Conservation (phyloP, 179 eudicot genomes). For the Drosera spatulata region DNA sequence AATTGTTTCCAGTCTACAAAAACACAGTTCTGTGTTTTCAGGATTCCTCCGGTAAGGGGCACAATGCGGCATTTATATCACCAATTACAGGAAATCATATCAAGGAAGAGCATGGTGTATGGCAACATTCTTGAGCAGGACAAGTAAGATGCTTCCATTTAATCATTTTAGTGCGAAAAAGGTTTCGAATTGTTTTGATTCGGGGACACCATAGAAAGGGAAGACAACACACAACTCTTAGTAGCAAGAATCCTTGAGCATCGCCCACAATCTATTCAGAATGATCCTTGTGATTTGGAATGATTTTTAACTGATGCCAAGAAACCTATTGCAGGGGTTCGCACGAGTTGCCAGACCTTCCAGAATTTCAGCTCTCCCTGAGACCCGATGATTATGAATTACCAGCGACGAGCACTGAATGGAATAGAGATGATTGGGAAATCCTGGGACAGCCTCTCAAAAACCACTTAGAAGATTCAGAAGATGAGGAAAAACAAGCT, state of each 20-base stretch:
- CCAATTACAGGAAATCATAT: constrained; percentile 70
- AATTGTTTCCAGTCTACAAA: too few relatives aligned
- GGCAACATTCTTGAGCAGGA: constrained; percentile 64
- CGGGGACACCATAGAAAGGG: too few relatives aligned
- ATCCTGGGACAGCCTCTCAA: constrained; percentile 45
- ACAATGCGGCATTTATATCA: constrained; percentile 63
- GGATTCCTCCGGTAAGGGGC: constrained; percentile 85
- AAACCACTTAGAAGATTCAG: constrained; percentile 45
- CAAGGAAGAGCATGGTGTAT: constrained; percentile 68
- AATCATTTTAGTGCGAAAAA: background rate
- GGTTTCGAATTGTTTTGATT: too few relatives aligned
- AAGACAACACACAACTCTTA: too few relatives aligned
- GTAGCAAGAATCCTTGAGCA: too few relatives aligned
- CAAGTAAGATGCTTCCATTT: constrained; percentile 37
- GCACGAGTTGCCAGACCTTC: constrained; percentile 66
- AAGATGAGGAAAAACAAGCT: constrained; percentile 21
- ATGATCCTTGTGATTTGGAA: too few relatives aligned
- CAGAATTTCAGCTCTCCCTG: constrained; percentile 75
- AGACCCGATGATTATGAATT: constrained; percentile 79
- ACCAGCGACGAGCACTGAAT: constrained; percentile 44
- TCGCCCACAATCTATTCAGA: too few relatives aligned
- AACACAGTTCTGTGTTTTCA: background rate
- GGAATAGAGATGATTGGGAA: constrained; percentile 56
- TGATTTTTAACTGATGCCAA: constrained; percentile 1
- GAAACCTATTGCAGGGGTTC: constrained; percentile 33